Evolutionary conservation across 495 filamentous ascomycete species (phyloP).

Genomic region (Apodospora peruviana): DNA sequence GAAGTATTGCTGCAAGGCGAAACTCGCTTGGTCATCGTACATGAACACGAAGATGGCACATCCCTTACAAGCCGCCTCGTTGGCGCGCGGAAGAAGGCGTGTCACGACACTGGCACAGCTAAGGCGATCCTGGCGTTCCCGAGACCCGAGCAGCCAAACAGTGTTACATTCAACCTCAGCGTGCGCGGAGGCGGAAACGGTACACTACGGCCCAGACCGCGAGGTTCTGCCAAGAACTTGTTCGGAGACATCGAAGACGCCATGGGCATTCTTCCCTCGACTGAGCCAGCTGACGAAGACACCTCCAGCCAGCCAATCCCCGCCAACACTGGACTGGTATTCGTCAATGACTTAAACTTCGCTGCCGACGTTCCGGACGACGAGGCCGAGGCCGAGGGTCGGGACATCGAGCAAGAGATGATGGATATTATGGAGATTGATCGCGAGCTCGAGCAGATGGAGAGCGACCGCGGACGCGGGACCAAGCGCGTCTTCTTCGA

Average conservation of each 20-base stretch:
- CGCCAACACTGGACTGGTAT: constrained; percentile 28
- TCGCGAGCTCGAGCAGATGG: constrained; percentile 43
- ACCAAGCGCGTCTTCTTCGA: constrained; percentile 47
- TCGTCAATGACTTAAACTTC: constrained; percentile 36
- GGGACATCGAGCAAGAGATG: constrained; percentile 48
- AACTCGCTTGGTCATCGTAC: constrained; percentile 55
- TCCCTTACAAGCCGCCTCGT: constrained; percentile 27
- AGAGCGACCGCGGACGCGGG: constrained; percentile 34
- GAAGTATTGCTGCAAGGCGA: constrained; percentile 63
- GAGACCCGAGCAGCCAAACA: constrained; percentile 33
- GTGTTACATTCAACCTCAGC: constrained; percentile 42
- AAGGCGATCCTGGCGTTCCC: constrained; percentile 40
- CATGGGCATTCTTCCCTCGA: constrained; percentile 15
- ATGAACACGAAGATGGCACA: constrained; percentile 35
- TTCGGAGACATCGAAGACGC: constrained; percentile 23
- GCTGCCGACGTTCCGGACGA: constrained; percentile 39
- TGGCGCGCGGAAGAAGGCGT: constrained; percentile 26
- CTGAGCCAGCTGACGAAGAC: constrained; percentile 11
- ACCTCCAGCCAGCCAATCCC: neutral
- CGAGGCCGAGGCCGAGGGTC: constrained; percentile 36
- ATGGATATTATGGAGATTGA: constrained; percentile 54
- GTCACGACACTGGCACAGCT: constrained; percentile 11
- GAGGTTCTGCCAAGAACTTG: constrained; percentile 1
- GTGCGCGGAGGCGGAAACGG: constrained; percentile 14
- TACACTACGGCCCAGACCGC: constrained; percentile 7